Evolutionary conservation across 129 eudicot species (phyloP).

Genomic region (Flaveria robusta): DNA sequence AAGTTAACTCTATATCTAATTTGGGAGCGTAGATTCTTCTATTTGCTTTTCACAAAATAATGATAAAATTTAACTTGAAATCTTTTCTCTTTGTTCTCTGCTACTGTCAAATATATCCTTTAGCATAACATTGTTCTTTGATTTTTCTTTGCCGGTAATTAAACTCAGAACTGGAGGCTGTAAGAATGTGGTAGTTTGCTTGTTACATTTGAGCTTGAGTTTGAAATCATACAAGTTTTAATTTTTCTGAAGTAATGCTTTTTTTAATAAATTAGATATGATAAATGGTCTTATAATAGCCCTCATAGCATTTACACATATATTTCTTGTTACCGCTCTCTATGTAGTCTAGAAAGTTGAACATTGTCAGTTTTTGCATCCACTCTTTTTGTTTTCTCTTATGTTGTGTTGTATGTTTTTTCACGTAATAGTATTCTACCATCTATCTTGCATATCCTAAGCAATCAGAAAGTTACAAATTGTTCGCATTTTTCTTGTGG

Average conservation of each 20-base stretch:
- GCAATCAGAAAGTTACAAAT: background rate
- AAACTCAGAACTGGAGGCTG: background rate
- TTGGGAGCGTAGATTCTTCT: background rate
- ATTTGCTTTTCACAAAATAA: background rate
- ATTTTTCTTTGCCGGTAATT: background rate
- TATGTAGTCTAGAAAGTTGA: background rate
- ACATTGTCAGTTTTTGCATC: background rate
- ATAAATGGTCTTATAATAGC: background rate
- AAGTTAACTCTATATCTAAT: background rate
- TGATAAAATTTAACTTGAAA: background rate
- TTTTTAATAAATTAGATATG: background rate
- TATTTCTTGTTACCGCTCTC: background rate
- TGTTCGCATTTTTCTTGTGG: background rate
- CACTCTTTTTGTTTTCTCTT: background rate
- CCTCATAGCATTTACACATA: background rate
- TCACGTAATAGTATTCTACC: background rate
- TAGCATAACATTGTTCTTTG: background rate
- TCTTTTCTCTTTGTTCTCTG: background rate
- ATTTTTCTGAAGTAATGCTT: background rate
- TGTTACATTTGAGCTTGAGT: constrained; percentile 1
- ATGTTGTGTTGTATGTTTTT: background rate
- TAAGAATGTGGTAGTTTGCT: background rate
- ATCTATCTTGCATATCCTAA: background rate
- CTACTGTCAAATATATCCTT: background rate
- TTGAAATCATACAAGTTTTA: background rate